Percentiles rank a stretch among this genome's conserved stretches.
These are phyloP conservation scores for Purshia tridentata DNA, from an alignment of 306 rosid species.

Conservation along the genomic window DNA sequence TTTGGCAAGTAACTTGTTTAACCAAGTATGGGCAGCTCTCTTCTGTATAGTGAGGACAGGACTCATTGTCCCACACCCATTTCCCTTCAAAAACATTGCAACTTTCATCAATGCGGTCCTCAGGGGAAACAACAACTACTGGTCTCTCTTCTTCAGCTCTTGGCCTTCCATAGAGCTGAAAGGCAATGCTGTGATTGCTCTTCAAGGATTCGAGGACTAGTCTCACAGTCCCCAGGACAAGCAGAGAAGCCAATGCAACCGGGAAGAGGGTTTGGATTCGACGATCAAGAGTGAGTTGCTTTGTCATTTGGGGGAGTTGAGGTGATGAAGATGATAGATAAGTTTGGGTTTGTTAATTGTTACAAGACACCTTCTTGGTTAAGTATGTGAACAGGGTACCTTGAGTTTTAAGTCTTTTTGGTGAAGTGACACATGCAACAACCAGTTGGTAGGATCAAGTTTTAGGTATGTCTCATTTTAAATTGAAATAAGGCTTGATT, in stretches of 20 bases:
- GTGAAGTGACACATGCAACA: conserved; percentile 45
- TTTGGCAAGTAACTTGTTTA: conserved; percentile 78
- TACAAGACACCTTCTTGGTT: conserved; percentile 1
- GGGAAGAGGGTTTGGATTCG: conserved; percentile 55
- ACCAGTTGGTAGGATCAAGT: conserved; percentile 71
- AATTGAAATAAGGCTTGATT: conserved; percentile 26
- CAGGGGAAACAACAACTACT: conserved; percentile 42
- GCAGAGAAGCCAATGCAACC: conserved; percentile 55
- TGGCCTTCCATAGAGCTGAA: conserved; percentile 34
- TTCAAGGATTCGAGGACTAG: conserved; percentile 56
- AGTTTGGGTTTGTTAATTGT: conserved; percentile 17
- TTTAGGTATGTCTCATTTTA: conserved; percentile 31
- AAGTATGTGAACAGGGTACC: conserved; percentile 25
- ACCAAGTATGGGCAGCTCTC: conserved; percentile 81
- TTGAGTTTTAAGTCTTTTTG: conserved; percentile 49
- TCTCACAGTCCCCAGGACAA: conserved; percentile 55
- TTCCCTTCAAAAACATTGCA: conserved; percentile 78
- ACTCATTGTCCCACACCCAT: conserved; percentile 88
- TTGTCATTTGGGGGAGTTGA: conserved; percentile 27
- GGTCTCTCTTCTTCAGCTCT: conserved; percentile 32
- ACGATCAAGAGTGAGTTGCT: conserved; percentile 46
- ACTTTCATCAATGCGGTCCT: conserved; percentile 51
- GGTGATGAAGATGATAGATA: conserved; percentile 8
- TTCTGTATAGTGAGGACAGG: conserved; percentile 70
- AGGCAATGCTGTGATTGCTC: conserved; percentile 45